These are phyloP conservation scores for Polychytrium aggregatum DNA, from an alignment of 192 early-diverging fungal species.

Conservation along the genomic window DNA sequence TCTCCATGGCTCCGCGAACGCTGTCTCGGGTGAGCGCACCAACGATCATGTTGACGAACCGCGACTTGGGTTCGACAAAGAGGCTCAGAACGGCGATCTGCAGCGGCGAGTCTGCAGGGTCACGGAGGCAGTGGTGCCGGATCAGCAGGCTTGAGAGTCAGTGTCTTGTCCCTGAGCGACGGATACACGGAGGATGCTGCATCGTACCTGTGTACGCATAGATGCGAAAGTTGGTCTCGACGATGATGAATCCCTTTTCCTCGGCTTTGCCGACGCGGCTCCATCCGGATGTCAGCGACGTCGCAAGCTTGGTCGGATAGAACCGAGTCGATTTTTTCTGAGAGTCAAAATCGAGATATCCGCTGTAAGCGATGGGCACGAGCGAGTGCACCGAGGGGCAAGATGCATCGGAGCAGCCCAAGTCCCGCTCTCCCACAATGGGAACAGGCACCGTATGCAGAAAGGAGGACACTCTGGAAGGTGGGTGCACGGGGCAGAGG, in stretches of 20 bases:
- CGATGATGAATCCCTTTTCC: constrained; percentile 70
- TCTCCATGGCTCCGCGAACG: constrained; percentile 65
- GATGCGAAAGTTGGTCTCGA: constrained; percentile 90
- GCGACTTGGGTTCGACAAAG: constrained; percentile 71
- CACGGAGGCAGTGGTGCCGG: not conserved
- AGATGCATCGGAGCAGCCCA: no score
- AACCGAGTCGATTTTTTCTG: constrained; percentile 55
- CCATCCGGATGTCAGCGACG: constrained; percentile 79
- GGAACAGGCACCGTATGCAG: no score
- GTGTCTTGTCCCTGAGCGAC: not conserved
- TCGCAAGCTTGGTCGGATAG: constrained; percentile 87
- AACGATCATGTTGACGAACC: constrained; percentile 87
- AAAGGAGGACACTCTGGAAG: no score
- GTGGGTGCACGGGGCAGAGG: no score
- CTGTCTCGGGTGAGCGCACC: constrained; percentile 80
- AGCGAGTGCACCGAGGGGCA: not conserved
- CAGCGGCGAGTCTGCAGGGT: constrained; percentile 56
- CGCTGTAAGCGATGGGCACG: no score
- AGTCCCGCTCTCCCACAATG: no score
- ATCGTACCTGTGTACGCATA: constrained; percentile 82
- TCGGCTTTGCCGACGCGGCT: constrained; percentile 9
- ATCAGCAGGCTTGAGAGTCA: not conserved
- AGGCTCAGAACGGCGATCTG: constrained; percentile 88
- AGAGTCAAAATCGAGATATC: no score
- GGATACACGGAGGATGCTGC: constrained; percentile 1